Conservation (phyloP, 306 rosid species). For the Luffa acutangula region DNA sequence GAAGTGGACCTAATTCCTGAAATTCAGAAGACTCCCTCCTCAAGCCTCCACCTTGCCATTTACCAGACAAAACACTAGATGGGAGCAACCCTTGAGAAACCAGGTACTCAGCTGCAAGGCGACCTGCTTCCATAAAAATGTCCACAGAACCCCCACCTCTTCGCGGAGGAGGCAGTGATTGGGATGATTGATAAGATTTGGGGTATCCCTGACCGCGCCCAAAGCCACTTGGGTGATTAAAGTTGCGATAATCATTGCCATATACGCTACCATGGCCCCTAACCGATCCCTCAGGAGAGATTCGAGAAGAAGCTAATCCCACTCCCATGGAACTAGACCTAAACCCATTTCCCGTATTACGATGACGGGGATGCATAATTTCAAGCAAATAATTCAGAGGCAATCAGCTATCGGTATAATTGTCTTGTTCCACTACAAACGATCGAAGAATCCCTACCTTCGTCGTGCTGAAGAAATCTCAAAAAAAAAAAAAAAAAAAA, state of each 20-base stretch:
- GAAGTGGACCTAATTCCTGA: conserved; percentile 20
- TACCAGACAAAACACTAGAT: conserved; percentile 36
- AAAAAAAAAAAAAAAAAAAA: not conserved
- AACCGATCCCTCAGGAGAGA: conserved; percentile 32
- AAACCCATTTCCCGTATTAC: conserved; percentile 50
- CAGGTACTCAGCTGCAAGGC: conserved; percentile 84
- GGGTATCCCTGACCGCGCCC: conserved; percentile 32
- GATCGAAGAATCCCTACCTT: conserved; percentile 5
- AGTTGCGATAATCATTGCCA: conserved; percentile 22
- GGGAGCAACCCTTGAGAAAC: conserved; percentile 79
- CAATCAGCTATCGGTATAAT: not conserved
- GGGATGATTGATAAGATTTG: conserved; percentile 31
- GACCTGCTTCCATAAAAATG: conserved; percentile 78
- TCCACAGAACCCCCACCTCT: conserved; percentile 27
- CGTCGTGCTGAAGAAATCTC: not conserved
- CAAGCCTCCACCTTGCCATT: conserved; percentile 35
- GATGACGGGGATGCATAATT: conserved; percentile 34
- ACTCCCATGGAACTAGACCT: conserved; percentile 42
- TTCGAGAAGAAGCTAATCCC: conserved; percentile 26
- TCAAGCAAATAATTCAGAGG: not conserved
- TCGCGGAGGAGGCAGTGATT: conserved; percentile 18
- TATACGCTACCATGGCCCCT: conserved; percentile 24
- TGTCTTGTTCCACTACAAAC: not conserved
- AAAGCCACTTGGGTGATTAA: conserved; percentile 29
- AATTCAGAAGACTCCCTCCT: conserved; percentile 37